Conservation (phyloP, 352 stramenopile species). For the Globisporangium carolinianum region DNA sequence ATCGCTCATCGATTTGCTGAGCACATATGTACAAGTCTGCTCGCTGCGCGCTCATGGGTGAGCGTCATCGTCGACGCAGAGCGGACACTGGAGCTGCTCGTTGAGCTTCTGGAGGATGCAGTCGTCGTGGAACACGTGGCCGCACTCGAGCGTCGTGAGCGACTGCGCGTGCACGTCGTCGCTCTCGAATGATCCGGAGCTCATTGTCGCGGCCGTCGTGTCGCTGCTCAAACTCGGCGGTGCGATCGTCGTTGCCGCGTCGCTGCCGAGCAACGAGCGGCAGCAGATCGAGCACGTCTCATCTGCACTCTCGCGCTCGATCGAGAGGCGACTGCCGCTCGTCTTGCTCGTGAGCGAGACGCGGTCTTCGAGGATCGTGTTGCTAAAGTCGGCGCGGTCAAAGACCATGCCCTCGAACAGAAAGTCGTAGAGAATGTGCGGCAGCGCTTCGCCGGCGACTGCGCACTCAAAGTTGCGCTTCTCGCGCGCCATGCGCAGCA, state of each 20-base stretch:
- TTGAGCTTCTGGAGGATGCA: constrained; percentile 84
- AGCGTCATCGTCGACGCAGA: constrained; percentile 22
- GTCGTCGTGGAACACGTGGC: constrained; percentile 83
- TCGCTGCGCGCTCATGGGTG: not conserved
- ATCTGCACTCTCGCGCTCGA: constrained; percentile 2
- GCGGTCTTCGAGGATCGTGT: constrained; percentile 48
- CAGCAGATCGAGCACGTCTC: constrained; percentile 61
- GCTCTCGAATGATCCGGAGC: constrained; percentile 13
- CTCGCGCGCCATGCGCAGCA: constrained; percentile 54
- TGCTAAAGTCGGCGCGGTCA: constrained; percentile 53
- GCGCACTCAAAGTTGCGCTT: constrained; percentile 54
- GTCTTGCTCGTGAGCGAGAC: constrained; percentile 22
- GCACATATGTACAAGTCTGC: no score
- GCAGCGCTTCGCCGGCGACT: constrained; percentile 48
- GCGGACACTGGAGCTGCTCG: constrained; percentile 52
- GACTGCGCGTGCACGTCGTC: constrained; percentile 31
- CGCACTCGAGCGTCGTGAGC: constrained; percentile 71
- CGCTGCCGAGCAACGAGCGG: constrained; percentile 23
- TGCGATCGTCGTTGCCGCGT: constrained; percentile 28
- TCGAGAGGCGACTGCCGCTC: constrained; percentile 16
- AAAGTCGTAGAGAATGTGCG: constrained; percentile 72
- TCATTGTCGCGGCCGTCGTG: constrained; percentile 13
- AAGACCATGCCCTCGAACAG: constrained; percentile 82
- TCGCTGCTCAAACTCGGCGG: constrained; percentile 17
- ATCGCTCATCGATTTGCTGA: no score